phyloP scores from a whole-genome alignment of 768 basidiomycete species.

The Pisolithus albus region DNA sequence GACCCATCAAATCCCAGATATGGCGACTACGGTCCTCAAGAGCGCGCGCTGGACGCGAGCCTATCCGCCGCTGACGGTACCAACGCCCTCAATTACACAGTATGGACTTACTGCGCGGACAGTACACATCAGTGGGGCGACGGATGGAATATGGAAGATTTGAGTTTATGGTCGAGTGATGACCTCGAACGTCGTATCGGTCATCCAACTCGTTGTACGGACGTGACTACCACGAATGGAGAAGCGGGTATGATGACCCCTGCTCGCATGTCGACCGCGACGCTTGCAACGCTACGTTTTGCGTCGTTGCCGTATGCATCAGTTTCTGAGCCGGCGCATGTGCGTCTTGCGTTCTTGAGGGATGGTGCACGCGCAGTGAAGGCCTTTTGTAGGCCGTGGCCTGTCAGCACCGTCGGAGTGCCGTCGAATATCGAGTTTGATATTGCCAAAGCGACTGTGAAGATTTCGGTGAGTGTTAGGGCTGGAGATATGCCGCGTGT shows the following conservation, averaged over 20 bases:
- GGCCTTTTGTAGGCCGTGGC: constrained; percentile 84
- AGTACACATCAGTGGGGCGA: constrained; percentile 88
- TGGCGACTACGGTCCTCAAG: constrained; percentile 74
- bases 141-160: constrained; percentile 94
- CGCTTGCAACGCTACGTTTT: constrained; percentile 15
- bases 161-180: constrained; percentile 80
- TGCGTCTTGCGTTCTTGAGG: constrained; percentile 58
- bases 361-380: constrained; percentile 80
- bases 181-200: constrained; percentile 38
- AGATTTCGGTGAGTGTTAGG: constrained; percentile 56
- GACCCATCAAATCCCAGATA: constrained; percentile 39
- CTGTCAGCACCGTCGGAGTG: constrained; percentile 64
- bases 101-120: constrained; percentile 87
- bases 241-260: constrained; percentile 5
- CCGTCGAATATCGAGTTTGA: constrained; percentile 69
- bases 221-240: too few species aligned
- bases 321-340: constrained; percentile 1
- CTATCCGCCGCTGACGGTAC: constrained; percentile 70
- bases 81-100: constrained; percentile 70
- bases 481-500: constrained; percentile 43
- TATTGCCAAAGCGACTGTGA: constrained; percentile 62
- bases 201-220: background rate
- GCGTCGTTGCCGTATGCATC: constrained; percentile 13
- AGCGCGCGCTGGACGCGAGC: constrained; percentile 83
- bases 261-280: constrained; percentile 11